Conservation (phyloP, 192 early-diverging fungal species). For the Podochytrium sp. region DNA sequence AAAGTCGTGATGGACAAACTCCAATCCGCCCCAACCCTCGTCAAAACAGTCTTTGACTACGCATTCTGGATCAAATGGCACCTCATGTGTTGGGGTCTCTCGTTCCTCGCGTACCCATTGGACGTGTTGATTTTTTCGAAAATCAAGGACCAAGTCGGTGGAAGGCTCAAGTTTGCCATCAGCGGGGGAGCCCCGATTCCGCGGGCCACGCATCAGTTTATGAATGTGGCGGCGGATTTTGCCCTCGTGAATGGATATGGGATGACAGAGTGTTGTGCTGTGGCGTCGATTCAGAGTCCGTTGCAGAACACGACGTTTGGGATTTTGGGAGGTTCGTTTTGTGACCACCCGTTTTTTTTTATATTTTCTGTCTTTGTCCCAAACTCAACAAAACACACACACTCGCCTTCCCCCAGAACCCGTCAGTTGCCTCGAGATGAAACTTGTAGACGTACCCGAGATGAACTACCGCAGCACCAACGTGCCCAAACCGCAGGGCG, state of each 20-base stretch:
- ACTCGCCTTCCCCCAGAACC: slow-evolving; percentile 75
- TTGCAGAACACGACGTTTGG: slow-evolving; percentile 35
- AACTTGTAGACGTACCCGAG: slow-evolving; percentile 68
- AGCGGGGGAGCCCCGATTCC: slow-evolving; percentile 92
- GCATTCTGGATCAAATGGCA: slow-evolving; percentile 75
- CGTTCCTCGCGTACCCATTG: slow-evolving; percentile 65
- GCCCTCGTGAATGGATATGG: slow-evolving; percentile 90
- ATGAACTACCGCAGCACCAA: slow-evolving; percentile 35
- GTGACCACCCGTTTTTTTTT: slow-evolving; percentile 49
- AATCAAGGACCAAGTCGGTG: slow-evolving; percentile 78
- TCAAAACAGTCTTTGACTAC: slow-evolving; percentile 72
- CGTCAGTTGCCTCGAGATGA: slow-evolving; percentile 75
- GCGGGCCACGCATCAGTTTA: slow-evolving; percentile 80
- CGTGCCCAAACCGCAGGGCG: slow-evolving; percentile 60
- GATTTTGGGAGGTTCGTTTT: slow-evolving; percentile 66
- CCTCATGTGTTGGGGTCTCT: slow-evolving; percentile 62
- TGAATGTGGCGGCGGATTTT: slow-evolving; percentile 72
- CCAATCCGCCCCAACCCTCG: slow-evolving; percentile 47
- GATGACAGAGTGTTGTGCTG: slow-evolving; percentile 77
- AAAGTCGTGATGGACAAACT: slow-evolving; percentile 78
- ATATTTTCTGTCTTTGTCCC: no score
- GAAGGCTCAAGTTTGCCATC: slow-evolving; percentile 78
- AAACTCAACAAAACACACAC: no score
- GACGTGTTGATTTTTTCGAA: slow-evolving; percentile 83
- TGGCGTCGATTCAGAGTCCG: slow-evolving; percentile 44